phyloP scores from a whole-genome alignment of 768 basidiomycete species.

The Mycena indigotica region DNA sequence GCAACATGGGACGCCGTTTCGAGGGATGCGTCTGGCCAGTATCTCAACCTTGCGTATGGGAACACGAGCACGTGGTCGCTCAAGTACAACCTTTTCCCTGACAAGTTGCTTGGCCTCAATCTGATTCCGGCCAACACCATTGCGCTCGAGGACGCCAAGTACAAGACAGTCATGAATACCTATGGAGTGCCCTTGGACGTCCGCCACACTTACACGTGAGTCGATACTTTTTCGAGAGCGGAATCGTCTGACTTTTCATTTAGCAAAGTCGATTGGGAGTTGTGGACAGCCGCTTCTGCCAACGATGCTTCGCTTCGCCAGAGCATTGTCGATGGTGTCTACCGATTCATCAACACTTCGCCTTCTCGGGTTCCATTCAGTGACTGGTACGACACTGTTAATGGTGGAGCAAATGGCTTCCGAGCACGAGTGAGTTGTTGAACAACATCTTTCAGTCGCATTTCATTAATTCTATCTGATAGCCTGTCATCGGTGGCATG shows the following conservation, averaged over 20 bases:
- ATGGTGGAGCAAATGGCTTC: background rate
- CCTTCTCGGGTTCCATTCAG: background rate
- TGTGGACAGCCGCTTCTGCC: background rate
- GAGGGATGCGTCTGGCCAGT: background rate
- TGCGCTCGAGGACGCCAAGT: conserved; percentile 24
- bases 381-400: background rate
- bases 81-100: conserved; percentile 48
- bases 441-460: background rate
- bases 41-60: conserved; percentile 9
- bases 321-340: background rate
- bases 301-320: background rate
- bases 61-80: conserved; percentile 32
- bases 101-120: conserved; percentile 39
- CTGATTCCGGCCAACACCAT: conserved; percentile 31
- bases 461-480: no score
- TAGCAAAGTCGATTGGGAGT: background rate
- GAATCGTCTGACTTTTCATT: background rate
- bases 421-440: background rate
- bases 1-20: background rate
- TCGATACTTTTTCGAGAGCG: background rate
- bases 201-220: conserved; percentile 39
- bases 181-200: conserved; percentile 30
- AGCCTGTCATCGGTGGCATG: background rate
- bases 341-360: background rate
- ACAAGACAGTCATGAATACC: conserved; percentile 19